Evolutionary conservation across 805 yeast genomes (phyloP).

Genomic region (Ogataea zsoltii): DNA sequence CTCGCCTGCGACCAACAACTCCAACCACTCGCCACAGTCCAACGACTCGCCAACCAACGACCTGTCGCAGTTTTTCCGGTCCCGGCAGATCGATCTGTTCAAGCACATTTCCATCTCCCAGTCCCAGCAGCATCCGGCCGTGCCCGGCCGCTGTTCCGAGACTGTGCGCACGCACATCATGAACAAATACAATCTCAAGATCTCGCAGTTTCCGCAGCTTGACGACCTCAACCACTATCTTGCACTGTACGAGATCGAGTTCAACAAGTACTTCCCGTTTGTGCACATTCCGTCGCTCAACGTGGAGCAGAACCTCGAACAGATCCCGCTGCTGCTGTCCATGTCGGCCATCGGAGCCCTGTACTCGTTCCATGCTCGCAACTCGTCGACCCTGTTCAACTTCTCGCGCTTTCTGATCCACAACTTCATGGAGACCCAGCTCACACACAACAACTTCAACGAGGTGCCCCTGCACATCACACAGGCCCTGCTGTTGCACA

Average conservation of each 20-base stretch:
- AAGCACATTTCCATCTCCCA: constrained; percentile 41
- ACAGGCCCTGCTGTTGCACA: constrained; percentile 56
- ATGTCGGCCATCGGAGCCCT: constrained; percentile 91
- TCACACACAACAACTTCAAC: constrained; percentile 45
- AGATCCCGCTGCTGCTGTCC: constrained; percentile 68
- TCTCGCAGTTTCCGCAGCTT: constrained; percentile 68
- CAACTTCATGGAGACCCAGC: constrained; percentile 57
- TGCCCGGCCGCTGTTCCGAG: constrained; percentile 45
- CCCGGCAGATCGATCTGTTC: constrained; percentile 66
- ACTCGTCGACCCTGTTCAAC: constrained; percentile 70
- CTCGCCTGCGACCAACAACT: constrained; percentile 34
- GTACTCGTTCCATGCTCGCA: constrained; percentile 75
- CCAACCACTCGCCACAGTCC: constrained; percentile 35
- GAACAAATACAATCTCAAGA: constrained; percentile 50
- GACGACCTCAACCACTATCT: constrained; percentile 77
- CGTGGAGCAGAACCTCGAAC: constrained; percentile 48
- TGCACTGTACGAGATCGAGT: constrained; percentile 72
- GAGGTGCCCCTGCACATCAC: constrained; percentile 58
- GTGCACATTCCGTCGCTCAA: constrained; percentile 68
- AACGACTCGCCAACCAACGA: constrained; percentile 41
- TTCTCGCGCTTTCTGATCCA: constrained; percentile 68
- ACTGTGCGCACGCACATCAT: constrained; percentile 57
- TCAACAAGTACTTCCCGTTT: constrained; percentile 81
- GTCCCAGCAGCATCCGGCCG: constrained; percentile 29
- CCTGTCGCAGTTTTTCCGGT: constrained; percentile 60